Evolutionary conservation across 805 yeast genomes (phyloP).

Genomic region (Saccharomycopsis javanensis): DNA sequence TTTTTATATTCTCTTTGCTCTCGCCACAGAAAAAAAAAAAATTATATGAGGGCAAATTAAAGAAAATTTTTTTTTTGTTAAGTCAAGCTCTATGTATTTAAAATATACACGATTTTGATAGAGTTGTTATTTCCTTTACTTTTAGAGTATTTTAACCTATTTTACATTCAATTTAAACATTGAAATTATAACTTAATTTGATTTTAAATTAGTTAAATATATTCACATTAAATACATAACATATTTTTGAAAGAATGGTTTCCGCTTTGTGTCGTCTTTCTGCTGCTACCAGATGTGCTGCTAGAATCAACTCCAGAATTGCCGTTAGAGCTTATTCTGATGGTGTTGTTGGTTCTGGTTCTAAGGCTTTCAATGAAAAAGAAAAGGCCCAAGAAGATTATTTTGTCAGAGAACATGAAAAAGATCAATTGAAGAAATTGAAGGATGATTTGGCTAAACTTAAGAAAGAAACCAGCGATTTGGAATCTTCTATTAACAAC

Average conservation of each 20-base stretch:
- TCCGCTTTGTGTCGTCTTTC: slow-evolving; percentile 13
- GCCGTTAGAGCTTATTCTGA: slow-evolving; percentile 14
- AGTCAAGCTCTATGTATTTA: background rate
- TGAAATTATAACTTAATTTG: background rate
- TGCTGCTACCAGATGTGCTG: background rate
- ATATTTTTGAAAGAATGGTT: slow-evolving; percentile 8
- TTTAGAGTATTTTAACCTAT: too few relatives aligned
- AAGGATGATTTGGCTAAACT: slow-evolving; percentile 16
- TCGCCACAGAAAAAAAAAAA: background rate
- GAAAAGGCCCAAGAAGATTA: slow-evolving; percentile 19
- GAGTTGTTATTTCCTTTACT: background rate
- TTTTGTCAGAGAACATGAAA: slow-evolving; percentile 18
- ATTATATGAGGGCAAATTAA: background rate
- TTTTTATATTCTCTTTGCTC: too few relatives aligned
- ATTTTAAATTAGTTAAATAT: background rate
- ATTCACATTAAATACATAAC: background rate
- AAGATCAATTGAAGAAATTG: slow-evolving; percentile 18
- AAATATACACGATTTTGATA: background rate
- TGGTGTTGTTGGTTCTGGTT: slow-evolving; percentile 17
- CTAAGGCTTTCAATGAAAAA: slow-evolving; percentile 18
- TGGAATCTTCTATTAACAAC: slow-evolving; percentile 13
- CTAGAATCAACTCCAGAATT: slow-evolving; percentile 2
- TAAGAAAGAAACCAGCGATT: slow-evolving; percentile 16
- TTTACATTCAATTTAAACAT: background rate
- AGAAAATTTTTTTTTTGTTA: background rate